Percentiles rank a stretch among this genome's conserved stretches.
phyloP scores from a whole-genome alignment of 371 early-diverging fungal species.

The Mucor plumbeus region DNA sequence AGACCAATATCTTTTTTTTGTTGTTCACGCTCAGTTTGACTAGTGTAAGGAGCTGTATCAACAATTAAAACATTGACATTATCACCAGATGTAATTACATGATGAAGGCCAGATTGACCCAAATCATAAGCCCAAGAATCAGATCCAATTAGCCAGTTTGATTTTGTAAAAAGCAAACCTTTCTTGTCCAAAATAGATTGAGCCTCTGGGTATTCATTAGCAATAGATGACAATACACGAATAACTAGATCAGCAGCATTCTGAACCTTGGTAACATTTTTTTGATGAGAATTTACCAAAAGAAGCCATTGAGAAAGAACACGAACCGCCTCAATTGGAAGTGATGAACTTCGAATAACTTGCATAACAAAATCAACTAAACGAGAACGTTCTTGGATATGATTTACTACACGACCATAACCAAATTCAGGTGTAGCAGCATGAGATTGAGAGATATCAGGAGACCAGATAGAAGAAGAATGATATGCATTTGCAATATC shows the following conservation, averaged over 20 bases:
- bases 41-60: slow-evolving; percentile 77
- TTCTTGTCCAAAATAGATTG: slow-evolving; percentile 41
- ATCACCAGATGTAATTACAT: slow-evolving; percentile 80
- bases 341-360: slow-evolving; percentile 50
- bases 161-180: slow-evolving; percentile 52
- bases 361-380: slow-evolving; percentile 61
- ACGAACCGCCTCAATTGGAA: slow-evolving; percentile 58
- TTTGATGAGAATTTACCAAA: slow-evolving; percentile 57
- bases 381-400: slow-evolving; percentile 68
- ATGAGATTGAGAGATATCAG: slow-evolving; percentile 33
- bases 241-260: slow-evolving; percentile 30
- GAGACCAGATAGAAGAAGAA: slow-evolving; percentile 44
- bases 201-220: slow-evolving; percentile 7
- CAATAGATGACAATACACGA: slow-evolving; percentile 19
- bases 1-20: slow-evolving; percentile 93
- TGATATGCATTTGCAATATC: slow-evolving; percentile 71
- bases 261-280: slow-evolving; percentile 35
- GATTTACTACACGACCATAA: slow-evolving; percentile 73
- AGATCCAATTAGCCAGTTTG: slow-evolving; percentile 86
- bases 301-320: slow-evolving; percentile 70
- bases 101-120: slow-evolving; percentile 87
- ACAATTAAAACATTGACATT: slow-evolving; percentile 87
- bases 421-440: slow-evolving; percentile 80
- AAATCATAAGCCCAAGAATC: slow-evolving; percentile 86
- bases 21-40: slow-evolving; percentile 55